Base-by-base conservation (phyloP, 2,329 filamentous ascomycete species). In the Botrytis cinerea region DNA sequence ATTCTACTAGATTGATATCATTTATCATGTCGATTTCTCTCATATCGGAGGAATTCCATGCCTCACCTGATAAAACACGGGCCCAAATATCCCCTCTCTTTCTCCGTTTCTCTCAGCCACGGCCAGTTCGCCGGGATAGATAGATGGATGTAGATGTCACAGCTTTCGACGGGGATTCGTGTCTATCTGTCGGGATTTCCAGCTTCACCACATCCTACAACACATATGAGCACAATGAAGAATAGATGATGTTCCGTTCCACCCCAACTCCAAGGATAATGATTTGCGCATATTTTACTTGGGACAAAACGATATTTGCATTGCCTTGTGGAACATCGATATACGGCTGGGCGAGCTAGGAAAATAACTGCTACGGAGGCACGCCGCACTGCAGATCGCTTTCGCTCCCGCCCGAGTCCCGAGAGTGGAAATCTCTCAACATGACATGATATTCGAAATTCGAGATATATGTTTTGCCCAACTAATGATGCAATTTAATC, bases 341-440 rank as follows among this genome's bases (percentile, higher is more conserved):
- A 54, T 40, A 54, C 28, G 64, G 46, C 64, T 51, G 64, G 63
- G 63, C 7, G 45, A 48, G 59, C 70, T 67, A 67, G 70, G 61
- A 57, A 54, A 59, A 57, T 67, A 67, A 54, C n/a, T 25, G 45
- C 60, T 22, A 68, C 48, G 46, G 70, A 66, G 51, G n/a, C n/a
- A 57, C 51, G 51, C 51, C 51, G 51, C 70, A 72, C 70, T 35
- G 70, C 70, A 72, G 70, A 72, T 72, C 70, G 25, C 70, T 38
- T 28, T 72, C 61, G 20, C 28, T 59, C 61, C 70, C 70, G 70
- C 70, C 70, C 70, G 70, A 38, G 70, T 67, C 61, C 70, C 48
- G 61, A 72, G 70, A 35, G 61, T 51, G 63, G 51, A 40, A 67
- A 67, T 51, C 59, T 61, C 61, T 43, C 38, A 28, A 51, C 45